Conservation (phyloP, 306 rosid species). For the Vigna mungo region DNA sequence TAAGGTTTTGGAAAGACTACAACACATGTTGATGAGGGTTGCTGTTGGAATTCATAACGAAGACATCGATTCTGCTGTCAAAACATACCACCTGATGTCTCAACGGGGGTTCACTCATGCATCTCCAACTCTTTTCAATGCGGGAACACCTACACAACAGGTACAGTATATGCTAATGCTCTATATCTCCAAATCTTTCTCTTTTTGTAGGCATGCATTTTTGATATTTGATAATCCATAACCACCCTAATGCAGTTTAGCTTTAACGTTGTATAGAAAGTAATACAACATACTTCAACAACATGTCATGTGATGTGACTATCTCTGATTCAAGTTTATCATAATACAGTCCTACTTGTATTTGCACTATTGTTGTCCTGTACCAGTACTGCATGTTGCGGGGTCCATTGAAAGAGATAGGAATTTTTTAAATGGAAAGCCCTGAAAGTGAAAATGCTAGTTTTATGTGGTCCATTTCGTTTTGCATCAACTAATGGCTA, state of each 20-base stretch:
- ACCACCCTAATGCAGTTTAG: neutral
- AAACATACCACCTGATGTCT: slow-evolving; percentile 93
- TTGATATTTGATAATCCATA: neutral
- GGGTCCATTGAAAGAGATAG: slow-evolving; percentile 43
- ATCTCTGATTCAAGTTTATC: neutral
- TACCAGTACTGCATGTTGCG: slow-evolving; percentile 18
- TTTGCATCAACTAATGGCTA: slow-evolving; percentile 23
- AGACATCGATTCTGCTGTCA: slow-evolving; percentile 82
- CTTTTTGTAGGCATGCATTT: neutral
- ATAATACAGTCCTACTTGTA: slow-evolving; percentile 4
- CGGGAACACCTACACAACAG: slow-evolving; percentile 97
- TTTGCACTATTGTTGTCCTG: slow-evolving; percentile 32
- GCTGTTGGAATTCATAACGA: slow-evolving; percentile 97
- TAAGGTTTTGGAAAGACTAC: slow-evolving; percentile 91
- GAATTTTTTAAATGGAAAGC: slow-evolving; percentile 46
- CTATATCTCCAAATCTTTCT: neutral
- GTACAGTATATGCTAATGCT: slow-evolving; percentile 44
- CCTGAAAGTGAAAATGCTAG: slow-evolving; percentile 15
- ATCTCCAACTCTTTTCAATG: slow-evolving; percentile 95
- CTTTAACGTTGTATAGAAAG: neutral
- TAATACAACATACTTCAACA: neutral
- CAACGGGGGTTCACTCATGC: slow-evolving; percentile 99
- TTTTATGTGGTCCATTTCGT: slow-evolving; percentile 46
- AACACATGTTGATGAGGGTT: slow-evolving; percentile 98
- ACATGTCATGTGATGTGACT: slow-evolving; percentile 18